Evolutionary conservation across 2,329 filamentous ascomycete species (phyloP).

Genomic region (Botrytis pseudocinerea): DNA sequence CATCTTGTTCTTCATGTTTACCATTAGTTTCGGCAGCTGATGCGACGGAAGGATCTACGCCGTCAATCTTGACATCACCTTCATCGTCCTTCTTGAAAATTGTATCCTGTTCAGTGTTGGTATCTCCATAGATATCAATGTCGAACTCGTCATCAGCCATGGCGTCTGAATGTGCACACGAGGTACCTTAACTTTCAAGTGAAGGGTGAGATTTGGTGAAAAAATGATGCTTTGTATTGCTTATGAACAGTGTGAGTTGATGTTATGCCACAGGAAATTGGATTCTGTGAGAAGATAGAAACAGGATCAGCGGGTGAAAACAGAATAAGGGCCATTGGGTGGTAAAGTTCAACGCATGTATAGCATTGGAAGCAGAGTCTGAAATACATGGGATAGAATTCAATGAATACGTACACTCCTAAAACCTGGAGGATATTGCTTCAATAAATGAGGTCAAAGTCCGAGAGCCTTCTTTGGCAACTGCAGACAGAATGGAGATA

Average conservation of each 20-base stretch:
- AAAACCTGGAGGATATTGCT: slow-evolving; percentile 35
- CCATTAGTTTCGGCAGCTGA: slow-evolving; percentile 34
- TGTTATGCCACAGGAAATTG: slow-evolving; percentile 34
- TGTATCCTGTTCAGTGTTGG: slow-evolving; percentile 48
- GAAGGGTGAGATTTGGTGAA: slow-evolving; percentile 6
- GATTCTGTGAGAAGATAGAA: slow-evolving; percentile 38
- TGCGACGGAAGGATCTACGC: slow-evolving; percentile 34
- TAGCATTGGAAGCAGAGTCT: slow-evolving; percentile 29
- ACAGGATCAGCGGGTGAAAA: slow-evolving; percentile 41
- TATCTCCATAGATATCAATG: slow-evolving; percentile 71
- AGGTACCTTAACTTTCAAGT: slow-evolving; percentile 17
- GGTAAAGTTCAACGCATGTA: slow-evolving; percentile 25
- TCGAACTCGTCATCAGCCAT: slow-evolving; percentile 74
- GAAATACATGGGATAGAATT: slow-evolving; percentile 42
- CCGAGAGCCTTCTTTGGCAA: slow-evolving; percentile 40
- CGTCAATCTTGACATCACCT: slow-evolving; percentile 43
- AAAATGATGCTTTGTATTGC: slow-evolving; percentile 36
- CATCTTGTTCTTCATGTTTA: slow-evolving; percentile 42
- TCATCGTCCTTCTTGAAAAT: slow-evolving; percentile 43
- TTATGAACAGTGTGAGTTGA: slow-evolving; percentile 32
- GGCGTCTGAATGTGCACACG: slow-evolving; percentile 23
- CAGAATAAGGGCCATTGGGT: slow-evolving; percentile 23
- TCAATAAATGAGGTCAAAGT: slow-evolving; percentile 39
- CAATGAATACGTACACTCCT: slow-evolving; percentile 43
- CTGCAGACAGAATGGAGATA: slow-evolving; percentile 44